phyloP scores from a whole-genome alignment of 106 monocot species.

The Phalaenopsis equestris region DNA sequence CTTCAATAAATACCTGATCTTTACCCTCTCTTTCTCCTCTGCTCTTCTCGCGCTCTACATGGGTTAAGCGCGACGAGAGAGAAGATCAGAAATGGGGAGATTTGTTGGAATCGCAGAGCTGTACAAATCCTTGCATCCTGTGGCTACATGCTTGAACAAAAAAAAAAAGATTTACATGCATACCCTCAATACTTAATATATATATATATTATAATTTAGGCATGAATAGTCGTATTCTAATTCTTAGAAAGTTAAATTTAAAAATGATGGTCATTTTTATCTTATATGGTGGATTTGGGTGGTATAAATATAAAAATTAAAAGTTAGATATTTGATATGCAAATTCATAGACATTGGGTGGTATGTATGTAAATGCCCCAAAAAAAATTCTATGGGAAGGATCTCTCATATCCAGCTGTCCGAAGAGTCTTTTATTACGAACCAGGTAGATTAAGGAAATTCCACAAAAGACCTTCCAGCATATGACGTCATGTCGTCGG shows the following conservation, averaged over 20 bases:
- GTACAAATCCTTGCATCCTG: background rate
- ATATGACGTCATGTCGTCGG: background rate
- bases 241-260: no score
- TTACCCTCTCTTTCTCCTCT: background rate
- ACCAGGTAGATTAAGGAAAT: background rate
- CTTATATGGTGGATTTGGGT: no score
- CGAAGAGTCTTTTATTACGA: background rate
- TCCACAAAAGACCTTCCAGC: background rate
- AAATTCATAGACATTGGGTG: no score
- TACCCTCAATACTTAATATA: no score
- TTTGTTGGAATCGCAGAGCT: background rate
- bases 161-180: no score
- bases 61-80: background rate
- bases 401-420: background rate
- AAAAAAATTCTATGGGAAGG: background rate
- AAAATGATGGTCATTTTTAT: no score
- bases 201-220: no score
- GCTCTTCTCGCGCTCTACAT: constrained; percentile 5
- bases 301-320: no score
- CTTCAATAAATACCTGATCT: background rate
- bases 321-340: no score
- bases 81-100: background rate
- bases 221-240: no score
- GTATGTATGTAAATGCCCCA: no score
- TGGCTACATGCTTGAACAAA: background rate